A percentile compares a stretch with the other conserved stretches of the same genome.
Conservation (phyloP, 805 yeast genomes). For the Cyberlindnera amylophila region DNA sequence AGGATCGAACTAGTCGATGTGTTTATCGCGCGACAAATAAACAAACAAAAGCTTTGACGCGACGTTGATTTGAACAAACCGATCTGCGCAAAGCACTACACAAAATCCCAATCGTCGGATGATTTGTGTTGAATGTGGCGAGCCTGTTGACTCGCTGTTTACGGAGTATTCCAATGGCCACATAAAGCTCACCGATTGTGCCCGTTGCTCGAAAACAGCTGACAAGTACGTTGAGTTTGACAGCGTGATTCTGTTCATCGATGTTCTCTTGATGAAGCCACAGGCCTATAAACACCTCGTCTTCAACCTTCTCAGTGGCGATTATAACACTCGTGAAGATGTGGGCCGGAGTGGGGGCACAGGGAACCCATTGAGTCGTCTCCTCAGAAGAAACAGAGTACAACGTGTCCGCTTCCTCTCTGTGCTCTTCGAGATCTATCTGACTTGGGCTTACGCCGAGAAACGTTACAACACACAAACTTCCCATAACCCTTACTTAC, state of each 20-base stretch:
- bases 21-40: no score
- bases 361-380: not conserved
- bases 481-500: slow-evolving; percentile 17
- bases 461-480: slow-evolving; percentile 34
- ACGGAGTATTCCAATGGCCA: slow-evolving; percentile 72
- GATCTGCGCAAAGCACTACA: no score
- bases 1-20: no score
- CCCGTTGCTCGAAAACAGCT: slow-evolving; percentile 65
- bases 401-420: slow-evolving; percentile 58
- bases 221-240: slow-evolving; percentile 93
- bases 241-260: slow-evolving; percentile 76
- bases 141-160: slow-evolving; percentile 60
- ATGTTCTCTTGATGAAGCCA: slow-evolving; percentile 76
- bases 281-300: slow-evolving; percentile 87
- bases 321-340: not conserved
- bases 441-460: slow-evolving; percentile 91
- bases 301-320: slow-evolving; percentile 51
- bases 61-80: no score
- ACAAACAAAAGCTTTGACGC: no score
- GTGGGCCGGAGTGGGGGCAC: no score
- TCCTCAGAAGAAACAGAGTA: slow-evolving; percentile 14
- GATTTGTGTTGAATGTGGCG: slow-evolving; percentile 90
- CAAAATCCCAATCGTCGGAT: no score
- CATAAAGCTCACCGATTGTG: slow-evolving; percentile 75
- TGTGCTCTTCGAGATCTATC: slow-evolving; percentile 80